Base-by-base conservation (phyloP, 202 grass and related monocot genomes). In the Saccharum hybrid region DNA sequence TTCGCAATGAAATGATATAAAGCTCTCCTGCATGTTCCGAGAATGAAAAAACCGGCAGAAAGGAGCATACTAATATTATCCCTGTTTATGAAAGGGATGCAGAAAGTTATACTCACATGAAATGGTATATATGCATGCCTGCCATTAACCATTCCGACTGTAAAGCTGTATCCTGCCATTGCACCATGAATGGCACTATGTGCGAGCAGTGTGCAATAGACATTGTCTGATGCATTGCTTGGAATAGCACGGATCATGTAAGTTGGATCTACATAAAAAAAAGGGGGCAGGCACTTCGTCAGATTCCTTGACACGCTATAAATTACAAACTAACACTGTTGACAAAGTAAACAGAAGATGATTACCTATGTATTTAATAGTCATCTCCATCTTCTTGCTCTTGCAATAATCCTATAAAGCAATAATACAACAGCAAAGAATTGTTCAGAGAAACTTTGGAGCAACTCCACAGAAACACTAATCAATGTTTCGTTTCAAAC, bases 151-250 rank as follows among this genome's bases (percentile, higher is more conserved):
- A 92, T 75, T 72, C 96, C 96, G 2, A 94, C 88, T 1, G 96
- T 99, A 87, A 96, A 96, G 88, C 96, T 99, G 77, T 99, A 99
- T 40, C 96, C 96, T 42, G 96, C 96, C 96, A 99, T 99, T 62
- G 96, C 96, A 76, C 93, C 96, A 82, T 99, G 96, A 82, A 96
- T 91, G 70, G 96, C 96, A 88, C 88, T 99, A 33, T 99, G 96
- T 37, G 96, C 93, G 52, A 99, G 78, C 63, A 99, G 88, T 6
- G 96, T 99, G 87, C 91, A 92, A 59, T 96, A 99, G 38, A 99
- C 91, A 51, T 99, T 99, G 66, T 99, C 96, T 12, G 93, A 99
- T 66, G 96, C 96, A 89, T 86, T 99, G 79, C 96, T 99, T 63
- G 91, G 96, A 87, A 99, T 93, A 49, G 93, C 96, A 19, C 93